A percentile compares a stretch with the other conserved stretches of the same genome.
phyloP scores from a whole-genome alignment of 805 yeast genomes.

The Tetrapisispora nanseiensis region DNA sequence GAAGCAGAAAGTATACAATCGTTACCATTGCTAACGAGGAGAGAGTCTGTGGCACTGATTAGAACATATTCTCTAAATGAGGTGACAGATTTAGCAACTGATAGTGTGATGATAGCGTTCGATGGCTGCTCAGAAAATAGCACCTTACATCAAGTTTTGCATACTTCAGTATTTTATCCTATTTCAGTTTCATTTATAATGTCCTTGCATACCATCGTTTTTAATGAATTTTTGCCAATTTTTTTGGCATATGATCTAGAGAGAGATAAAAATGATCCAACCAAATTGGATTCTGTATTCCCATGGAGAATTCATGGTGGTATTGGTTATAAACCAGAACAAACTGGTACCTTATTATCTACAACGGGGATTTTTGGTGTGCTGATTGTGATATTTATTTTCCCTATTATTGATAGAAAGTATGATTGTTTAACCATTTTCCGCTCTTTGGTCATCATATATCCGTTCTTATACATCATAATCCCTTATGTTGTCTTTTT shows the following conservation, averaged over 20 bases:
- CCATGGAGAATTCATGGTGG: constrained; percentile 47
- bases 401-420: constrained; percentile 42
- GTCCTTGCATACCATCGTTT: constrained; percentile 41
- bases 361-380: constrained; percentile 46
- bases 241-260: constrained; percentile 35
- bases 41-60: constrained; percentile 26
- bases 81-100: constrained; percentile 20
- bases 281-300: constrained; percentile 29
- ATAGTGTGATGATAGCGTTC: constrained; percentile 5
- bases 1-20: constrained; percentile 22
- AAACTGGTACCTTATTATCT: constrained; percentile 43
- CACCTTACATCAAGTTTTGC: constrained; percentile 20
- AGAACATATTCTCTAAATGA: constrained; percentile 28
- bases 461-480: constrained; percentile 37
- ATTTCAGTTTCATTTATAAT: constrained; percentile 33
- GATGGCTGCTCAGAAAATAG: constrained; percentile 17
- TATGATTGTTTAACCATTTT: constrained; percentile 39
- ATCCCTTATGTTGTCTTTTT: constrained; percentile 42
- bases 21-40: constrained; percentile 22
- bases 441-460: constrained; percentile 32
- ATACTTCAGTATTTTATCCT: constrained; percentile 29
- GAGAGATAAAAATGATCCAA: constrained; percentile 14
- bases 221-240: constrained; percentile 47
- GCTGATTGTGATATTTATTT: constrained; percentile 38
- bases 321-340: constrained; percentile 36